phyloP scores from a whole-genome alignment of 2,329 filamentous ascomycete species.

The Conoideocrella luteorostrata region DNA sequence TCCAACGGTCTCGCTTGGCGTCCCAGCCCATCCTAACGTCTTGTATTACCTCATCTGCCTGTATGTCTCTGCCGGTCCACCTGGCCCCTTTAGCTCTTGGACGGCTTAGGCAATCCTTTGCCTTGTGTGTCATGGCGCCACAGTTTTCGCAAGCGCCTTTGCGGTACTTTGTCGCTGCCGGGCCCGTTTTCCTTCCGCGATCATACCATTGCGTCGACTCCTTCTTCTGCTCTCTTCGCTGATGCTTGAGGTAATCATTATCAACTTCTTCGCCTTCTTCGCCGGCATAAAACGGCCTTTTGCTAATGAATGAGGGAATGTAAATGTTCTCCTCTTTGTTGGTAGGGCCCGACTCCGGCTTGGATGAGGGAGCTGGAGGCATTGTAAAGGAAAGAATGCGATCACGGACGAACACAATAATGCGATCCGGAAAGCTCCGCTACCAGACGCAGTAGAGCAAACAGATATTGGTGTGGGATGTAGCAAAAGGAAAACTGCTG shows the following conservation, averaged over 20 bases:
- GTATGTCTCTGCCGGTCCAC: conserved; percentile 88
- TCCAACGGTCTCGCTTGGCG: conserved; percentile 95
- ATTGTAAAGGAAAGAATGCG: conserved; percentile 3
- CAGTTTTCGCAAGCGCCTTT: conserved; percentile 99
- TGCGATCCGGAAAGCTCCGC: no score
- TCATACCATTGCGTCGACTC: conserved; percentile 87
- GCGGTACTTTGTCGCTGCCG: conserved; percentile 90
- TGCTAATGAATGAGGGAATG: conserved; percentile 96
- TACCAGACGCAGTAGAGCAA: no score
- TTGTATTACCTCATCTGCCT: conserved; percentile 83
- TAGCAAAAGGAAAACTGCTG: no score
- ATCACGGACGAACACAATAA: background rate
- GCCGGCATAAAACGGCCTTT: conserved; percentile 90
- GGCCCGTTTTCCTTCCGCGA: conserved; percentile 74
- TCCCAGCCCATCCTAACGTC: conserved; percentile 90
- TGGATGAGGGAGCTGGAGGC: conserved; percentile 25
- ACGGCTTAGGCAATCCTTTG: conserved; percentile 84
- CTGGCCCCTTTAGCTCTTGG: conserved; percentile 85
- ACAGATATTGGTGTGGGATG: no score
- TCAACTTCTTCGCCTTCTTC: conserved; percentile 71
- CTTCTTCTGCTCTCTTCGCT: conserved; percentile 59
- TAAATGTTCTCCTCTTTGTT: conserved; percentile 95
- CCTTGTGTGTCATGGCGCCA: conserved; percentile 93
- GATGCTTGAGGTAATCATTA: conserved; percentile 92
- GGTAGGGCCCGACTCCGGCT: conserved; percentile 29